Evolutionary conservation across 129 eudicot genomes (phyloP).

Genomic region (Centaurea solstitialis): DNA sequence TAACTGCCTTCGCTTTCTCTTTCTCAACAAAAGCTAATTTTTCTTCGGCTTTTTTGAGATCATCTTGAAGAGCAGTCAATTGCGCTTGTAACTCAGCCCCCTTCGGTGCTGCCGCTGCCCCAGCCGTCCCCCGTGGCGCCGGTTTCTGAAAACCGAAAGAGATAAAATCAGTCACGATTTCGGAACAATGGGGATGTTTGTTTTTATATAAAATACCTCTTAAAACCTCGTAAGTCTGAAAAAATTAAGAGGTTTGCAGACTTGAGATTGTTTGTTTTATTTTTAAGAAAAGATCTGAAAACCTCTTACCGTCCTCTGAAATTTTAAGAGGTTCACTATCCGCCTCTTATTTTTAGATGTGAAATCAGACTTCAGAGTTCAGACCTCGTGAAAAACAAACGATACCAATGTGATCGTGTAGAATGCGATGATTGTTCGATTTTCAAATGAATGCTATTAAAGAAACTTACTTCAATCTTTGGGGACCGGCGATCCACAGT

Average conservation of each 20-base stretch:
- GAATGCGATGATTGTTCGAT: background rate
- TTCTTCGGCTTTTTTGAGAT: constrained; percentile 79
- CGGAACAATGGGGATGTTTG: too few species aligned
- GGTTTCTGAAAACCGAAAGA: constrained; percentile 57
- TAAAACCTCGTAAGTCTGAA: too few species aligned
- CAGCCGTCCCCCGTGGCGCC: constrained; percentile 23
- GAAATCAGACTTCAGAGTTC: too few species aligned
- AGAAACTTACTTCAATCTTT: constrained; percentile 65
- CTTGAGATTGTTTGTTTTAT: too few species aligned
- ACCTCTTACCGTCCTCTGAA: too few species aligned
- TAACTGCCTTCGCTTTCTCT: constrained; percentile 64
- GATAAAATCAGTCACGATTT: background rate
- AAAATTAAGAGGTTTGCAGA: too few species aligned
- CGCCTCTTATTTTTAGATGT: too few species aligned
- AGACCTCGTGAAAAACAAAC: too few species aligned
- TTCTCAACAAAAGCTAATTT: constrained; percentile 64
- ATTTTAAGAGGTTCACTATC: too few species aligned
- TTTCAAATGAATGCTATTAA: background rate
- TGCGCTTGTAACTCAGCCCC: constrained; percentile 83
- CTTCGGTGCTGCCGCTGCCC: constrained; percentile 44
- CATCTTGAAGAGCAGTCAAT: constrained; percentile 67
- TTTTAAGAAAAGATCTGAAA: too few species aligned
- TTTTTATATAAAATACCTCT: too few species aligned
- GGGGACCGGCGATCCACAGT: constrained; percentile 58
- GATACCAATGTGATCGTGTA: background rate